Base-by-base conservation (phyloP, 192 early-diverging fungal genomes). In the Coemansia sp. region DNA sequence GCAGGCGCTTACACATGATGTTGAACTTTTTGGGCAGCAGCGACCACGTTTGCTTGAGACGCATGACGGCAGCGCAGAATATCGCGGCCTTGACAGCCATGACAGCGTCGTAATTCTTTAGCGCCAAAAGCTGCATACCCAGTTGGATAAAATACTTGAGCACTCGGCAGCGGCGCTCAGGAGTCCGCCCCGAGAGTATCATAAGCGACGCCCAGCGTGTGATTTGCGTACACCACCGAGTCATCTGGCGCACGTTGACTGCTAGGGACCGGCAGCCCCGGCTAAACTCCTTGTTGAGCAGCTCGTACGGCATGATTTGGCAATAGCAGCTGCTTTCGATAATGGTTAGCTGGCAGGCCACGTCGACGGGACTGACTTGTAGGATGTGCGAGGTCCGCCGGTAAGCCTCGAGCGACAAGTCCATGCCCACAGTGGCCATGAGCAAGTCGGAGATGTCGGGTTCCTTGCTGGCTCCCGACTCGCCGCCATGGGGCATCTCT, bases 341-440 rank as follows among this genome's bases (percentile, higher is more conserved):
- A n/a, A 95, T 81, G 8, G 93, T 95, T 41, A 93, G 68, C 68
- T 95, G 93, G 40, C 91, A 81, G 0, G 93, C 93, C 3, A 93
- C 76, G 65, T 95, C 92, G 3, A 87, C 41, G 1, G 93, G 85
- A 26, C 87, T 87, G 29, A 95, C 63, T n/a, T 93, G 88, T 27
- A 88, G 76, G 60, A 73, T 81, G 62, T 66, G 74, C 76, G 75
- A 68, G 60, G 78, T 83, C 26, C 80, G 75, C n/a, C 87, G 86
- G 56, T 85, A 83, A 22, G 82, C 68, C 61, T 87, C 80, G 21
- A 84, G 69, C 18, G 78, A 75, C 36, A 81, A 41, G 38, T 81
- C 78, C 60, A 75, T 60, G 34, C 78, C 78, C 3, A 81, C 66
- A 0, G 78, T 81, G 5, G 73, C 78, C 73, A 74, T 75, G 17